Base-by-base conservation (phyloP, 2,329 filamentous ascomycete genomes). In the Pestalotiopsis fici region DNA sequence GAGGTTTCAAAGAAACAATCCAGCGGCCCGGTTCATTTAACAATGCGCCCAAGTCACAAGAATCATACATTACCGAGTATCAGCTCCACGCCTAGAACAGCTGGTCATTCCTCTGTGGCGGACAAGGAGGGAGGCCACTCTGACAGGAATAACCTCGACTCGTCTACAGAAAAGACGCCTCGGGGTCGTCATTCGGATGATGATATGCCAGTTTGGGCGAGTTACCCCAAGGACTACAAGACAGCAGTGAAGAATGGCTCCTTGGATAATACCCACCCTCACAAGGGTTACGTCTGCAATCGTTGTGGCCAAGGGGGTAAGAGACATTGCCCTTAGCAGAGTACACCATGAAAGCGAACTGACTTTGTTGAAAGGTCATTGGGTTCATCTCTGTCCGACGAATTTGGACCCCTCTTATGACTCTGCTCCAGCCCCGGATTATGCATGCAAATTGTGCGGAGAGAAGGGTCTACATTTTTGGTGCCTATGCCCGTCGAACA, bases 381-480 rank as follows among this genome's bases (percentile, higher is more conserved):
- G 71, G 67, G 71, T 82, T 21, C 72, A 78, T 63, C 39, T 73
- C 1, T 84, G 82, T 64, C 81, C 82, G 21, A 84, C 81, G 2
- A 82, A 80, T 67, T 56, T 83, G n/a, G 79, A 83, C 65, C 78
- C 80, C 11, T 31, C 65, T 2, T 81, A 72, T 65, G 81, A 83
- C 66, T 69, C 35, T 60, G 66, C 68, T 35, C 81, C 81, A 2
- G 47, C 65, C 1, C 27, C 54, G 4, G 64, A 68, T 15, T 83
- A 83, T 65, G 43, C 28, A 21, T 83, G 82, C 65, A 65, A 71
- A 4, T 67, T 80, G 28, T 83, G 82, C 71, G 66, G 70, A 1
- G 69, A 50, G n/a, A 31, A 39, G 3, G 81, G 79, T 5, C 57
- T 73, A 2, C 82, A 83, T 66, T 79, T 75, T 57, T 72, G 70